Conservation (phyloP, 2,329 filamentous ascomycete genomes). For the Fusarium verticillioides region DNA sequence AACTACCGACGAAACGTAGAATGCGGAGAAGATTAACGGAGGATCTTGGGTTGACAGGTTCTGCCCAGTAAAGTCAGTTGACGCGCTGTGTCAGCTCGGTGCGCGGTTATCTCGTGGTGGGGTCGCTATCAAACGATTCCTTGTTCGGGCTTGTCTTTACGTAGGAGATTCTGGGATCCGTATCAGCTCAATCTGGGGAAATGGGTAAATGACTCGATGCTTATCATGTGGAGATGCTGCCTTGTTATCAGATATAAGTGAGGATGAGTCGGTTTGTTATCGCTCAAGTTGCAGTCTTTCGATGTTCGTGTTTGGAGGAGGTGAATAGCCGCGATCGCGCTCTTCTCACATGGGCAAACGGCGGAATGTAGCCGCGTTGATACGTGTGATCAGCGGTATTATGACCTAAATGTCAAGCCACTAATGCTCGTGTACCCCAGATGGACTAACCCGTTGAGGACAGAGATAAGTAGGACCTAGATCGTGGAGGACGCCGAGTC, state of each 20-base stretch:
- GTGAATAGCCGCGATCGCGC: slow-evolving; percentile 19
- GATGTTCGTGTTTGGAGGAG: not conserved
- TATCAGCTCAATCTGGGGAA: slow-evolving; percentile 20
- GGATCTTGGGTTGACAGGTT: not conserved
- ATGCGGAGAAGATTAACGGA: not conserved
- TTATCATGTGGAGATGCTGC: slow-evolving; percentile 15
- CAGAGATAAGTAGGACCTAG: slow-evolving; percentile 24
- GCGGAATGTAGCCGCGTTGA: slow-evolving; percentile 21
- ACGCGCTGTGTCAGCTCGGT: slow-evolving; percentile 27
- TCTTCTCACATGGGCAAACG: not conserved
- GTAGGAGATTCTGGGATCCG: slow-evolving; percentile 16
- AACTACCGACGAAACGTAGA: slow-evolving; percentile 4
- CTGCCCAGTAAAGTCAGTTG: slow-evolving; percentile 23
- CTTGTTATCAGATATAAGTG: slow-evolving; percentile 7
- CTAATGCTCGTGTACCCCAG: slow-evolving; percentile 28
- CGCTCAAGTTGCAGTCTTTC: not conserved
- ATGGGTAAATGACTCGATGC: slow-evolving; percentile 19
- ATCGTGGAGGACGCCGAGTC: slow-evolving; percentile 34
- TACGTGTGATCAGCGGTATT: slow-evolving; percentile 13
- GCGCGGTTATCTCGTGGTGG: slow-evolving; percentile 37
- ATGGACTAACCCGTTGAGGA: slow-evolving; percentile 30
- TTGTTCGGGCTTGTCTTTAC: slow-evolving; percentile 12
- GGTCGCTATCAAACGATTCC: slow-evolving; percentile 29
- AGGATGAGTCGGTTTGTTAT: not conserved
- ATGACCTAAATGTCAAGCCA: slow-evolving; percentile 17